A percentile compares a stretch with the other conserved stretches of the same genome.
These are phyloP conservation scores for Dendrostoma leiphaemia DNA, from an alignment of 2,329 filamentous ascomycete species.

Conservation along the genomic window DNA sequence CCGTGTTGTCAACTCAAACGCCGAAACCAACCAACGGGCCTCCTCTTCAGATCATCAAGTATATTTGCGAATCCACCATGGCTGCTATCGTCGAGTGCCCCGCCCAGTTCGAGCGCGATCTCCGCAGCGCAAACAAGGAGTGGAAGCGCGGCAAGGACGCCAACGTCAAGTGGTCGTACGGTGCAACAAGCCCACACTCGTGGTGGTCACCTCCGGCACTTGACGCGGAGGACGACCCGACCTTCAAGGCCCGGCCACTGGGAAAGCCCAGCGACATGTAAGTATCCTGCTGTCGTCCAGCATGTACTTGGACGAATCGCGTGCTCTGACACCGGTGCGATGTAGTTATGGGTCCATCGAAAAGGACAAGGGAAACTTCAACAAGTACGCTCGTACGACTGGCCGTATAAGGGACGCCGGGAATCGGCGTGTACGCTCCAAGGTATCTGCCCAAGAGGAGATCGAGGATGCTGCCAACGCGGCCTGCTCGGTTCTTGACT, in stretches of 20 bases:
- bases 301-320: neutral
- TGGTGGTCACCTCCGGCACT: neutral
- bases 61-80: conserved; percentile 19
- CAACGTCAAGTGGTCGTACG: conserved; percentile 40
- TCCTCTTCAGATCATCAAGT: neutral
- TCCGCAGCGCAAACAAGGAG: conserved; percentile 42
- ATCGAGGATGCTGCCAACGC: conserved; percentile 33
- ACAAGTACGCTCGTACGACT: conserved; percentile 31
- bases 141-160: conserved; percentile 44
- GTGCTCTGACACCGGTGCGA: conserved; percentile 6
- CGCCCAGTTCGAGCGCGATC: conserved; percentile 36
- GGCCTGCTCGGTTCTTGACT: conserved; percentile 34
- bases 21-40: neutral
- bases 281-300: conserved; percentile 20
- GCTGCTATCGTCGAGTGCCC: conserved; percentile 23
- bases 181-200: conserved; percentile 20
- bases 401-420: conserved; percentile 24
- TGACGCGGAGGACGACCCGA: conserved; percentile 25
- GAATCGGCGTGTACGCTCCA: conserved; percentile 29
- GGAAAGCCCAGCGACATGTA: conserved; percentile 32
- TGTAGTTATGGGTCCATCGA: conserved; percentile 16
- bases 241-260: conserved; percentile 33
- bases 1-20: too few relatives aligned
- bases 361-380: conserved; percentile 34
- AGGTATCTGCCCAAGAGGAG: conserved; percentile 33